phyloP scores from a whole-genome alignment of 2,329 filamentous ascomycete genomes.

The Xylariaceae sp. region DNA sequence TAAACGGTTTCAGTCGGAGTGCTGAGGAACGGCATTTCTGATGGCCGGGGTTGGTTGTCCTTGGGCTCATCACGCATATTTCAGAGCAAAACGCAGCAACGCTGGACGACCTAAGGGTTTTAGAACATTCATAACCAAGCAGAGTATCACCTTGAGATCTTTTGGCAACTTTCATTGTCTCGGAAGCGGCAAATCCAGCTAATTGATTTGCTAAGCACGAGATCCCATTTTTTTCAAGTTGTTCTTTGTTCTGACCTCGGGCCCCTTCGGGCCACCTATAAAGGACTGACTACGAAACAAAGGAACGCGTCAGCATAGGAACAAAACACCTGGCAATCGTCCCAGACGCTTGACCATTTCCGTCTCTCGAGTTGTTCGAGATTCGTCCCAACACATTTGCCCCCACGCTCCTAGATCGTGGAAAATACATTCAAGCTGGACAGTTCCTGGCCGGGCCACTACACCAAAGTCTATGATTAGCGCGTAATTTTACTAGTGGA shows the following conservation, averaged over 20 bases:
- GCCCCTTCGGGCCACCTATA: conserved; percentile 2
- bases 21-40: conserved; percentile 29
- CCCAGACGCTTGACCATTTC: conserved; percentile 5
- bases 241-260: conserved; percentile 26
- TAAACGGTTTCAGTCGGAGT: conserved; percentile 21
- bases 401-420: conserved; percentile 43
- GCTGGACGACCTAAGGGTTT: not conserved
- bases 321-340: conserved; percentile 6
- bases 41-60: conserved; percentile 18
- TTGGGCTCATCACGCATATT: conserved; percentile 30
- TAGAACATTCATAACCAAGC: not conserved
- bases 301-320: conserved; percentile 4
- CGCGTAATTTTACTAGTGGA: not conserved
- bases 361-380: conserved; percentile 9
- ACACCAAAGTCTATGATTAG: conserved; percentile 1
- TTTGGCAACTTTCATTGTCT: conserved; percentile 29
- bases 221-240: not conserved
- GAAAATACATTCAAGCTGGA: conserved; percentile 60
- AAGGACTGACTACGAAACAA: conserved; percentile 14
- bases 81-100: not conserved
- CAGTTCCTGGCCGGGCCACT: conserved; percentile 54
- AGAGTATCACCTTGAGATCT: conserved; percentile 5
- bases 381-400: not conserved
- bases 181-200: conserved; percentile 6
- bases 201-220: not conserved